A percentile compares a stretch with the other conserved stretches of the same genome.
Conservation (phyloP, 179 eudicot species). For the Silene noctiflora region DNA sequence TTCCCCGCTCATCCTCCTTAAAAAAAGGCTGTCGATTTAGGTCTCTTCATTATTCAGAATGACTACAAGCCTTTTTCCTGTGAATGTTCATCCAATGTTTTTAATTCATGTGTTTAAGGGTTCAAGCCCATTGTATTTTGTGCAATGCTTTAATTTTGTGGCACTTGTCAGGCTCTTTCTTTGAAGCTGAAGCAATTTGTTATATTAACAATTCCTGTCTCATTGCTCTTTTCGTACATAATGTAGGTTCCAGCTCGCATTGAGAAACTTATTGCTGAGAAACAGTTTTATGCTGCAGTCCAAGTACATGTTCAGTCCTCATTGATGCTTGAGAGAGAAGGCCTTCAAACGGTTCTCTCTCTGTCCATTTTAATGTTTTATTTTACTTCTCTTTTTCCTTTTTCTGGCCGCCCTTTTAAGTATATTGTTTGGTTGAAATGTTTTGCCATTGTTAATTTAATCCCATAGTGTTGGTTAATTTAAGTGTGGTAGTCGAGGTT, state of each 20-base stretch:
- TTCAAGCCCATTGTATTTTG: neutral
- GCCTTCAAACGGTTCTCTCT: constrained; percentile 88
- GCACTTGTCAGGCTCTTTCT: neutral
- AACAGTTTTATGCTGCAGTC: constrained; percentile 94
- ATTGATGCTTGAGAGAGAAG: constrained; percentile 98
- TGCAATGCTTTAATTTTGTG: neutral
- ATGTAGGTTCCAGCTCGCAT: constrained; percentile 87
- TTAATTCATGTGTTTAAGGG: neutral
- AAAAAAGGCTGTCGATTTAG: neutral
- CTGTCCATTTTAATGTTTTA: neutral
- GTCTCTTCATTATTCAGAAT: neutral
- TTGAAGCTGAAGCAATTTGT: constrained; percentile 9
- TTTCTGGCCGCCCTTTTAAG: neutral
- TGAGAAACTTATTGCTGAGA: constrained; percentile 85
- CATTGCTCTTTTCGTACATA: constrained; percentile 24
- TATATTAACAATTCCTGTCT: constrained; percentile 10
- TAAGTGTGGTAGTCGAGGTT: neutral
- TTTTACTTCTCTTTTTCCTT: neutral
- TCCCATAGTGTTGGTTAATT: neutral
- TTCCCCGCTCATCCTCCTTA: neutral
- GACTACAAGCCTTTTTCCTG: neutral
- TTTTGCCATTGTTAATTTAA: neutral
- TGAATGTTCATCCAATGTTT: neutral
- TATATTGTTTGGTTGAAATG: constrained; percentile 9
- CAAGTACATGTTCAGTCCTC: constrained; percentile 86